Percentiles rank a stretch among this genome's conserved stretches.
phyloP scores from a whole-genome alignment of 768 basidiomycete genomes.

The Naematelia encephala region DNA sequence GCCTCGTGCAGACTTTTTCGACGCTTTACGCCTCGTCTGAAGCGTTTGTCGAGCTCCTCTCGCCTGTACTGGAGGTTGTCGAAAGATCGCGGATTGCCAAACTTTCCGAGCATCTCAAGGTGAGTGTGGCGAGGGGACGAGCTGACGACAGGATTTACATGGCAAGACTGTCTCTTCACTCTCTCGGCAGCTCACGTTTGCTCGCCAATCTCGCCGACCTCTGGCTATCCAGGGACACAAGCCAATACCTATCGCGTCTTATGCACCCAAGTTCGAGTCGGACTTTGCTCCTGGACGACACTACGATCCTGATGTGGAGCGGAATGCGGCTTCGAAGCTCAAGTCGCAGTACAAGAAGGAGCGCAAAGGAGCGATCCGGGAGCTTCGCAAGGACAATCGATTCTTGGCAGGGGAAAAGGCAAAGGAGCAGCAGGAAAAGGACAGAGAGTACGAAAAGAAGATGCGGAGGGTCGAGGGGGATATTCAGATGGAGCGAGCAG shows the following conservation, averaged over 20 bases:
- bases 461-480: conserved; percentile 69
- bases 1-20: conserved; percentile 70
- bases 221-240: conserved; percentile 86
- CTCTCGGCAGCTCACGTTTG: conserved; percentile 66
- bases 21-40: conserved; percentile 69
- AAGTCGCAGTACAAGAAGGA: conserved; percentile 90
- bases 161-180: conserved; percentile 57
- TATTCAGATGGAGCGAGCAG: conserved; percentile 79
- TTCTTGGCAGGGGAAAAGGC: conserved; percentile 89
- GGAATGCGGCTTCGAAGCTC: conserved; percentile 80
- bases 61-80: conserved; percentile 65
- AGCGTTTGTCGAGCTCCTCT: conserved; percentile 75
- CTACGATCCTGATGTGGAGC: conserved; percentile 88
- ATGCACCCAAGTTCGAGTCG: conserved; percentile 86
- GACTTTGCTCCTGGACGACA: conserved; percentile 50
- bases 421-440: conserved; percentile 79
- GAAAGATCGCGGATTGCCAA: conserved; percentile 55
- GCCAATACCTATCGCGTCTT: conserved; percentile 89
- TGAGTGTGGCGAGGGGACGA: conserved; percentile 46
- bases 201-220: conserved; percentile 68
- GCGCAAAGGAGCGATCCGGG: conserved; percentile 91
- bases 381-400: conserved; percentile 88
- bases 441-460: conserved; percentile 68
- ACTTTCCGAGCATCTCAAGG: conserved; percentile 60
- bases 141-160: conserved; percentile 55